phyloP scores from a whole-genome alignment of 352 stramenopile genomes.

The Phytophthora citrophthora region DNA sequence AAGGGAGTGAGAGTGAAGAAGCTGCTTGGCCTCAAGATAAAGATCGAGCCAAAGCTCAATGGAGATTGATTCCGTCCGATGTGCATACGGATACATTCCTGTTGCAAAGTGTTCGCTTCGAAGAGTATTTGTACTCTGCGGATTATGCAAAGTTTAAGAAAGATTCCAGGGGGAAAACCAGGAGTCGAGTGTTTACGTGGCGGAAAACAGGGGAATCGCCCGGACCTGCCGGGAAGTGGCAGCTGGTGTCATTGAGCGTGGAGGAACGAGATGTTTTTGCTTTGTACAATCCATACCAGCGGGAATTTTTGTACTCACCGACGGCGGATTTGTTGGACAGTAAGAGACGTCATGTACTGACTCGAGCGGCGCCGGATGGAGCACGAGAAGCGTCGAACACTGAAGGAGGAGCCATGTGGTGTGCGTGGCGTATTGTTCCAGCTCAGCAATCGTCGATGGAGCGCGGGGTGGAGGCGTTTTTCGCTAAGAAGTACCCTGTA shows the following conservation, averaged over 20 bases:
- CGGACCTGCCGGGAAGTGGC: slow-evolving; percentile 65
- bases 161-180: slow-evolving; percentile 50
- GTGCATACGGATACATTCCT: slow-evolving; percentile 66
- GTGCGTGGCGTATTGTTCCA: slow-evolving; percentile 58
- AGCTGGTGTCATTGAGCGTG: slow-evolving; percentile 54
- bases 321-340: slow-evolving; percentile 56
- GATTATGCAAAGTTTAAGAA: slow-evolving; percentile 76
- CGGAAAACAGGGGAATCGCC: slow-evolving; percentile 50
- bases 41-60: slow-evolving; percentile 58
- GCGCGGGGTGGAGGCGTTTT: slow-evolving; percentile 74
- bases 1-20: slow-evolving; percentile 19
- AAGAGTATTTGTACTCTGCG: slow-evolving; percentile 71
- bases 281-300: slow-evolving; percentile 79
- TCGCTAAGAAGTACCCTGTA: slow-evolving; percentile 59
- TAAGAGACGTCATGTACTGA: slow-evolving; percentile 62
- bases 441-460: slow-evolving; percentile 55
- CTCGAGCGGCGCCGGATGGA: slow-evolving; percentile 52
- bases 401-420: slow-evolving; percentile 52
- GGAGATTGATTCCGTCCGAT: slow-evolving; percentile 64
- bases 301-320: slow-evolving; percentile 73
- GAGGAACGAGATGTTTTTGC: slow-evolving; percentile 66
- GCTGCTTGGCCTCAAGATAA: slow-evolving; percentile 38
- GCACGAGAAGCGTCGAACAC: slow-evolving; percentile 36
- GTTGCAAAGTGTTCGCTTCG: slow-evolving; percentile 61
- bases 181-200: slow-evolving; percentile 73